A percentile compares a stretch with the other conserved stretches of the same genome.
Evolutionary conservation across 306 rosid genomes (phyloP).

Genomic region (Cicer chorassanicum): DNA sequence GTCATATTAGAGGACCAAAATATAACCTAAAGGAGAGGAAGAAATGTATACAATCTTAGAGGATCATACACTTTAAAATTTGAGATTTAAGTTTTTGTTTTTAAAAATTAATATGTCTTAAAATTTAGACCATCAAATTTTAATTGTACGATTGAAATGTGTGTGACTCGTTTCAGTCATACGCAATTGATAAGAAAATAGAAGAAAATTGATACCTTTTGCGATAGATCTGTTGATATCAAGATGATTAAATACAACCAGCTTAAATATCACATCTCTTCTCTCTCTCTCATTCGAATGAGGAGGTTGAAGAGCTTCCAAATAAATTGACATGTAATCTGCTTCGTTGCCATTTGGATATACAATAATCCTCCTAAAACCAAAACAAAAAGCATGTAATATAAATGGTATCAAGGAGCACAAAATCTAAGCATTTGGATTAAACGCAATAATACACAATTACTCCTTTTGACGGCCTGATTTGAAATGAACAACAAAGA

Average conservation of each 20-base stretch:
- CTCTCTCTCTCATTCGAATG: not conserved
- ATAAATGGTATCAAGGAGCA: conserved; percentile 1
- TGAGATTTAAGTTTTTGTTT: no score
- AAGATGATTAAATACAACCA: not conserved
- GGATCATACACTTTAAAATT: not conserved
- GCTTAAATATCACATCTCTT: conserved; percentile 8
- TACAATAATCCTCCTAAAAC: conserved; percentile 17
- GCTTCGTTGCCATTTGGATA: not conserved
- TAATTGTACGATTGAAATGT: no score
- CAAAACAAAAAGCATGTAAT: not conserved
- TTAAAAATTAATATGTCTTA: no score
- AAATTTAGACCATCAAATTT: no score
- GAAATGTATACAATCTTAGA: no score
- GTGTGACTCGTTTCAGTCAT: no score
- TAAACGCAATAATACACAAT: no score
- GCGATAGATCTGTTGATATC: not conserved
- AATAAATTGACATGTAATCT: not conserved
- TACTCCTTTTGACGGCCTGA: no score
- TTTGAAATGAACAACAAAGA: no score
- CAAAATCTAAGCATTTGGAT: not conserved
- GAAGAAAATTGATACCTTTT: not conserved
- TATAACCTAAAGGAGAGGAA: no score
- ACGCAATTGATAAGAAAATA: not conserved
- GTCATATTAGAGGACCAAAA: not conserved
- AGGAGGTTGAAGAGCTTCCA: not conserved